Evolutionary conservation across 2,329 filamentous ascomycete species (phyloP).

Genomic region (Cordyceps farinosa): DNA sequence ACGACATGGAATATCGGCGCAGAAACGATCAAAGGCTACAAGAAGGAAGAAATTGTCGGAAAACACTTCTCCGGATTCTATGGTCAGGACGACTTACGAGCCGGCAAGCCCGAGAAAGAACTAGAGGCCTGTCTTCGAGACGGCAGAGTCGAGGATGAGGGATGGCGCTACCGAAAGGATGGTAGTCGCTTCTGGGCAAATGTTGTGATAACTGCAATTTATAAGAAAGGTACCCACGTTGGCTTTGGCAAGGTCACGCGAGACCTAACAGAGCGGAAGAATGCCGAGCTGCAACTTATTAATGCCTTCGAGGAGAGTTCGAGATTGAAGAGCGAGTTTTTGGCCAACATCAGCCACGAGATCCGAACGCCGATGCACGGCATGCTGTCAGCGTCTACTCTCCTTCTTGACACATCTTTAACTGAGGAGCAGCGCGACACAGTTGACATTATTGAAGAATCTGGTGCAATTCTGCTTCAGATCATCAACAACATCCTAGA

Average conservation of each 20-base stretch:
- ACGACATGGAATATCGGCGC: constrained; percentile 58
- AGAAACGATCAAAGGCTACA: constrained; percentile 54
- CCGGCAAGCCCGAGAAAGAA: constrained; percentile 49
- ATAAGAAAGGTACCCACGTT: constrained; percentile 48
- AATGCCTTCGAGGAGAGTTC: constrained; percentile 59
- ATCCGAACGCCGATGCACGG: constrained; percentile 64
- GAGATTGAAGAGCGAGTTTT: constrained; percentile 58
- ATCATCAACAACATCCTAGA: constrained; percentile 66
- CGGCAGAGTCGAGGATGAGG: constrained; percentile 55
- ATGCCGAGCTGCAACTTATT: constrained; percentile 52
- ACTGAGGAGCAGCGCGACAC: constrained; percentile 53
- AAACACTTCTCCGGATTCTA: constrained; percentile 58
- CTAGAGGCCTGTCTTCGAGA: constrained; percentile 51
- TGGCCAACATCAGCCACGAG: constrained; percentile 63
- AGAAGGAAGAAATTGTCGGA: constrained; percentile 51
- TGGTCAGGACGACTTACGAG: constrained; percentile 45
- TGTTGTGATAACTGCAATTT: constrained; percentile 55
- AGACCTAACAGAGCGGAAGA: constrained; percentile 53
- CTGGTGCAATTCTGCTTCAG: constrained; percentile 54
- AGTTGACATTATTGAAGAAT: constrained; percentile 56
- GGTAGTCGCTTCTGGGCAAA: constrained; percentile 59
- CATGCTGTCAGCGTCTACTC: constrained; percentile 55
- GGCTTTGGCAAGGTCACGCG: constrained; percentile 59
- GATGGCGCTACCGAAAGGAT: constrained; percentile 57
- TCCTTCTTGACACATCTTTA: constrained; percentile 53